Evolutionary conservation across 2,329 filamentous ascomycete genomes (phyloP).

Genomic region (Fusarium lyarnte): DNA sequence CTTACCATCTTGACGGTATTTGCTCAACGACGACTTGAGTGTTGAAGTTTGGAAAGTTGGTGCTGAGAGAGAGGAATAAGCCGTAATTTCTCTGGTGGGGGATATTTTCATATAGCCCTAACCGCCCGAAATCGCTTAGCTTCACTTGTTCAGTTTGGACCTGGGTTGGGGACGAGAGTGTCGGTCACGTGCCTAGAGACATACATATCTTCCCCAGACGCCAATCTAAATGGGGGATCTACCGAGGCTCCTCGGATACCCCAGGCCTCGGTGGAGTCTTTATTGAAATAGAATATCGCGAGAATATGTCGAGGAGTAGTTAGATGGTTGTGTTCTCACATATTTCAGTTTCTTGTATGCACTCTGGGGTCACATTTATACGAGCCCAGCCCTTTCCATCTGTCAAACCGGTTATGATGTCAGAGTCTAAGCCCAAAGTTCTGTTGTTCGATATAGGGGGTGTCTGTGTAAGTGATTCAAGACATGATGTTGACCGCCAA

Average conservation of each 20-base stretch:
- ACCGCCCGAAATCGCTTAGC: constrained; percentile 39
- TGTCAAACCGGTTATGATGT: constrained; percentile 4
- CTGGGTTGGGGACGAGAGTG: constrained; percentile 54
- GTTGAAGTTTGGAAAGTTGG: constrained; percentile 49
- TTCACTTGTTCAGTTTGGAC: constrained; percentile 35
- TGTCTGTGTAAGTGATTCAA: constrained; percentile 79
- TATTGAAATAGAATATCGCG: constrained; percentile 2
- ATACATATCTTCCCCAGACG: constrained; percentile 1
- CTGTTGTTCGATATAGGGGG: constrained; percentile 96
- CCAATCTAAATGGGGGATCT: constrained; percentile 26
- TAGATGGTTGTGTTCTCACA: background rate
- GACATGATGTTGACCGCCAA: background rate
- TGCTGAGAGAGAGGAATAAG: constrained; percentile 40
- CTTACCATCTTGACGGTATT: constrained; percentile 76
- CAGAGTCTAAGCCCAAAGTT: constrained; percentile 69
- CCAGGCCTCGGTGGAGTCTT: constrained; percentile 19
- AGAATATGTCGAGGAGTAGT: background rate
- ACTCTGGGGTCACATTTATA: background rate
- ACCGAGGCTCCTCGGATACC: constrained; percentile 40
- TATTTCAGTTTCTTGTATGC: constrained; percentile 28
- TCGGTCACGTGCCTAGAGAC: constrained; percentile 35
- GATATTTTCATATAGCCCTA: constrained; percentile 55
- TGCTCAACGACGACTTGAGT: constrained; percentile 54
- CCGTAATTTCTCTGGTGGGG: constrained; percentile 52
- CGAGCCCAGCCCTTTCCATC: background rate